Base-by-base conservation (phyloP, 192 early-diverging fungal genomes). In the Backusella morwellensis region DNA sequence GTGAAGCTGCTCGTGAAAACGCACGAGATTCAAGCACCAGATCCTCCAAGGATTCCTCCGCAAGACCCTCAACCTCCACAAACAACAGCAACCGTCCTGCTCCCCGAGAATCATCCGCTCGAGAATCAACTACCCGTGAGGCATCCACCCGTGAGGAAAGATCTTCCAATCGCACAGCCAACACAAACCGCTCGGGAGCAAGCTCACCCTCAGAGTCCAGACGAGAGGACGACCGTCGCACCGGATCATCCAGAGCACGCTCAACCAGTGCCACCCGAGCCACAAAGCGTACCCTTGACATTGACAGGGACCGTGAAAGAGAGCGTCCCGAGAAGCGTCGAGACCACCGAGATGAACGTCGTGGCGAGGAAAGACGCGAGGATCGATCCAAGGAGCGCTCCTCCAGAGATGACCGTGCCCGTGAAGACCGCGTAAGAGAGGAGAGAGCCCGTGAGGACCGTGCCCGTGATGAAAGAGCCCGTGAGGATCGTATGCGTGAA, bases 1-100 rank as follows among this genome's bases (percentile, higher is more conserved):
- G 77, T 52, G 77, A 78, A 15, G 77, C 70, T n/a, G 77, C 50
- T 0, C 26, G 73, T 15, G 77, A 79, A 17, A 35, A 68, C 12
- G 56, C 68, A 32, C 26, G 75, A 36, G 72, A 73, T 17, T n/a
- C 14, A 40, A 21, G 21, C 68, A 40, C 19, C 11, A 9, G 47
- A 35, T 59, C 52, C 3, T 21, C 47, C 32, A 54, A 74, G 35
- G 72, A 54, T n/a, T 21, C 47, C 8, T 17, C 72, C 3, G 35
- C 34, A 14, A 38, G 35, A 56, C 19, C 21, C 1, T 21, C 72
- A 11, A 11, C 1, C 21, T 23, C 21, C 12, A 23, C 35, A 5
- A 38, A 19, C 15, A 68, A 12, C 14, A 38, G 6, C 17, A 21
- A n/a, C 15, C 29, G 34, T 9, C 8, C 67, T n/a, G 19, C 17